A percentile compares a stretch with the other conserved stretches of the same genome.
phyloP scores from a whole-genome alignment of 2,329 filamentous ascomycete genomes.

The Arthrobotrys iridis region DNA sequence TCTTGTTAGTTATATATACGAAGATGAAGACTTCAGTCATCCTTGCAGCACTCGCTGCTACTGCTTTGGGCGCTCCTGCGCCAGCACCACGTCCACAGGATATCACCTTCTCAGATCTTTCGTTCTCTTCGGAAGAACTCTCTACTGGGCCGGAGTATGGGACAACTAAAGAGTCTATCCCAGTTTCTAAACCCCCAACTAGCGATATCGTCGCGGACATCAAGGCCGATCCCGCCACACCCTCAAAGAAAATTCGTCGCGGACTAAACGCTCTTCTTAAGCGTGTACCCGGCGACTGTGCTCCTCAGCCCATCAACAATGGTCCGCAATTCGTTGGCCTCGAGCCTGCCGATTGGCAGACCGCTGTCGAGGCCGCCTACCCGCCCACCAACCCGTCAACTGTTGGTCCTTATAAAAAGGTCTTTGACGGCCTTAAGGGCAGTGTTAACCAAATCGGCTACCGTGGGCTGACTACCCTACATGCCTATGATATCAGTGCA shows the following conservation, averaged over 20 bases:
- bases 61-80: conserved; percentile 27
- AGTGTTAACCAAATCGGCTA: conserved; percentile 56
- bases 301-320: conserved; percentile 22
- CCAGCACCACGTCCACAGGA: conserved; percentile 23
- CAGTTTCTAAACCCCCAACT: conserved; percentile 13
- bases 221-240: conserved; percentile 34
- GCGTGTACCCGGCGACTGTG: conserved; percentile 35
- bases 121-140: conserved; percentile 17
- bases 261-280: not conserved
- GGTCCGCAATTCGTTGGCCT: conserved; percentile 32
- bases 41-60: conserved; percentile 23
- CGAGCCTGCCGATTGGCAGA: conserved; percentile 21
- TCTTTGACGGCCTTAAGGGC: conserved; percentile 58
- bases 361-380: conserved; percentile 13
- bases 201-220: conserved; percentile 22
- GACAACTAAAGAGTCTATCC: conserved; percentile 36
- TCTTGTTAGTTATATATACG: not conserved
- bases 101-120: conserved; percentile 26
- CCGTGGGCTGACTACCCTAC: conserved; percentile 56
- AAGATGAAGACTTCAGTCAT: conserved; percentile 39
- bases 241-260: conserved; percentile 21
- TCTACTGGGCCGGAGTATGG: conserved; percentile 34
- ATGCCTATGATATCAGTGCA: conserved; percentile 53
- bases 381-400: conserved; percentile 47
- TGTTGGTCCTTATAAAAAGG: conserved; percentile 58